Conservation (phyloP, 129 eudicot species). For the sunflower (Helianthus annuus) region HanXRQr2.0-SUNRISE NC_035441.2:167136887-167137386, state of each 20-base stretch:
- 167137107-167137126: conserved; percentile 57
- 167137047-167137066: conserved; percentile 90
- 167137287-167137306: no score
- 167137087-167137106: background rate
- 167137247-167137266: no score
- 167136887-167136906: background rate
- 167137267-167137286: no score
- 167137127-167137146: background rate
- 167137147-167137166: background rate
- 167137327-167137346: no score
- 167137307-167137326: no score
- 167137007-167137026: conserved; percentile 95
- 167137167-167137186: background rate
- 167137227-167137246: no score
- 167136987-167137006: conserved; percentile 83
- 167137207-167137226: no score
- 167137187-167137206: no score
- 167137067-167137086: conserved; percentile 66
- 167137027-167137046: conserved; percentile 89
- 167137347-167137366: no score
- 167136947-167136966: conserved; percentile 96
- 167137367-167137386: no score
- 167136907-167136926: background rate
- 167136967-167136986: conserved; percentile 87
- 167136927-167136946: conserved; percentile 51